These are phyloP conservation scores for Colletotrichum sidae DNA, from an alignment of 2,329 filamentous ascomycete genomes.

Conservation along the genomic window DNA sequence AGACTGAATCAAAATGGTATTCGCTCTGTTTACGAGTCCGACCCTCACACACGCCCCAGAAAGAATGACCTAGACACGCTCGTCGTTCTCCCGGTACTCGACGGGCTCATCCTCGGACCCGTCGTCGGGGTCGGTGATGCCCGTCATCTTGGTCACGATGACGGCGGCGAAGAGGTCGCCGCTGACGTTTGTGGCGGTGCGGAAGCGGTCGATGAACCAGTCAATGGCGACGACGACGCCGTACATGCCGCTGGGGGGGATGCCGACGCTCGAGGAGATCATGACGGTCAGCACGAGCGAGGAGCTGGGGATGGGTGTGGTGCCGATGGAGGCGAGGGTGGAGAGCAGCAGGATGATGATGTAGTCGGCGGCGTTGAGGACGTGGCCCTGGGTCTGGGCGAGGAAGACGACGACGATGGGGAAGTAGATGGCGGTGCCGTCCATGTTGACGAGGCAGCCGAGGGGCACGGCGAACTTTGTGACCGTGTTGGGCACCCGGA, in stretches of 20 bases:
- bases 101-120: conserved; percentile 19
- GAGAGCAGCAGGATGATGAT: conserved; percentile 61
- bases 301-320: conserved; percentile 64
- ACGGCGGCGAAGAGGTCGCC: conserved; percentile 60
- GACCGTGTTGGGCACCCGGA: conserved; percentile 54
- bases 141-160: conserved; percentile 54
- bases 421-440: conserved; percentile 67
- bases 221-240: conserved; percentile 65
- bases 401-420: conserved; percentile 65
- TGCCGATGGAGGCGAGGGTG: conserved; percentile 63
- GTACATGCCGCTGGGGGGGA: conserved; percentile 61
- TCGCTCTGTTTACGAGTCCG: conserved; percentile 4
- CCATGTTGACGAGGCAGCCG: conserved; percentile 63
- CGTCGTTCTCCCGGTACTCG: conserved; percentile 29
- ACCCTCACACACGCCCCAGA: not conserved
- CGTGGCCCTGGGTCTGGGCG: conserved; percentile 60
- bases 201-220: conserved; percentile 68
- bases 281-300: conserved; percentile 64
- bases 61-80: conserved; percentile 17
- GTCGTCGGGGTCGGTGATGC: conserved; percentile 44
- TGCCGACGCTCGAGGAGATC: conserved; percentile 59
- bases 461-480: conserved; percentile 60
- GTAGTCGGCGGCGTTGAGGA: conserved; percentile 57
- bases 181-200: conserved; percentile 62
- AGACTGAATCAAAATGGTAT: conserved; percentile 15